A percentile compares a stretch with the other conserved stretches of the same genome.
These are phyloP conservation scores for Ashbya aceris DNA, from an alignment of 1,139 yeast genomes.

Conservation along the genomic window DNA sequence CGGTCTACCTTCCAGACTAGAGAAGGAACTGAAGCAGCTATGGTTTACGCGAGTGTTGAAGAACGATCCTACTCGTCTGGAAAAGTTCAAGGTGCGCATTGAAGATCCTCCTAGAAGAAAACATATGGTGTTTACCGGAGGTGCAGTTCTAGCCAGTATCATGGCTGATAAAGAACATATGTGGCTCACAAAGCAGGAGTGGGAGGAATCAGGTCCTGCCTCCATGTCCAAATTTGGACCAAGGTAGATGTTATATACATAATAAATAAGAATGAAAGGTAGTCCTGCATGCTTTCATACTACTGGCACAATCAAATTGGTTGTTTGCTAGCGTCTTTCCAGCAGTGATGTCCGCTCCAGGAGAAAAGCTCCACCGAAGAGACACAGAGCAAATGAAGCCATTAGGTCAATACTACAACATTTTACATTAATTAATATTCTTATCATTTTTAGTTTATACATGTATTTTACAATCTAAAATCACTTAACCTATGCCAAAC, in stretches of 20 bases:
- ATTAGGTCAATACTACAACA: background rate
- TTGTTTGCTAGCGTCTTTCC: no score
- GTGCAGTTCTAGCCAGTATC: conserved; percentile 94
- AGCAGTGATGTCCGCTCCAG: no score
- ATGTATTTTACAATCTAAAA: conserved; percentile 17
- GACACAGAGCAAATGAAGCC: background rate
- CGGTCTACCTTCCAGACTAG: conserved; percentile 91
- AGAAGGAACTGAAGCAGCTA: conserved; percentile 89
- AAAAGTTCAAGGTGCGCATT: conserved; percentile 88
- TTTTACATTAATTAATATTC: background rate
- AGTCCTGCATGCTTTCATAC: no score
- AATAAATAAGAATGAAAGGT: background rate
- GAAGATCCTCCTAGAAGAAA: conserved; percentile 99
- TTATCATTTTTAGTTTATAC: background rate
- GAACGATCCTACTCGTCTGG: conserved; percentile 79
- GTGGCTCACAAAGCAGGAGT: conserved; percentile 95
- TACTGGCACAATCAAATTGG: no score
- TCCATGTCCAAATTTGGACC: conserved; percentile 87
- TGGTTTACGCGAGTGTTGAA: conserved; percentile 87
- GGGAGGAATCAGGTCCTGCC: conserved; percentile 94
- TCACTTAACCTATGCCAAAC: conserved; percentile 38
- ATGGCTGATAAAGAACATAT: conserved; percentile 98
- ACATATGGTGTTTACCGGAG: conserved; percentile 98
- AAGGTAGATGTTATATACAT: conserved; percentile 38
- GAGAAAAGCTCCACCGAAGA: no score